Conservation (phyloP, 345 rosid species). For the Eucalyptus tenuipes region DNA sequence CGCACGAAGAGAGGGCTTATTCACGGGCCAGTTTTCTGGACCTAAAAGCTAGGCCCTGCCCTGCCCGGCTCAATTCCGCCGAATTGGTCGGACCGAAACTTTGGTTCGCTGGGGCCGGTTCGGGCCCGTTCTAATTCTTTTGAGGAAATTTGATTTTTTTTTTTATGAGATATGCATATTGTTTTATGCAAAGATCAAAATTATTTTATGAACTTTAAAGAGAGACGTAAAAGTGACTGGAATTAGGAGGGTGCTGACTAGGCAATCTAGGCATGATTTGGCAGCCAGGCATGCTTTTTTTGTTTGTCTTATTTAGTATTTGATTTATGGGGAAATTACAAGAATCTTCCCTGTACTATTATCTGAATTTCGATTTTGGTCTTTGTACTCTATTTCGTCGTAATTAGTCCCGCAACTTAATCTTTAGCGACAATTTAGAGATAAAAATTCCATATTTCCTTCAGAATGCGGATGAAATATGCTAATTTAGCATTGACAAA, state of each 20-base stretch:
- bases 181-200: not conserved
- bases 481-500: too few species aligned
- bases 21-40: not conserved
- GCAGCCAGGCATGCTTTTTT: fast-evolving
- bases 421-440: fast-evolving
- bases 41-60: not conserved
- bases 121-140: not conserved
- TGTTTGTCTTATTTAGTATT: not conserved
- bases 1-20: not conserved
- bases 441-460: not conserved
- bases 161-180: fast-evolving
- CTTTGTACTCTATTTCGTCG: not conserved
- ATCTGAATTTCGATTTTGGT: not conserved
- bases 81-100: not conserved
- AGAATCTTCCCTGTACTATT: fast-evolving
- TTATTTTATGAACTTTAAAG: not conserved
- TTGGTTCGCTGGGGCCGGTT: not conserved
- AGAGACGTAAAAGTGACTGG: not conserved
- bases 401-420: fast-evolving
- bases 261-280: not conserved
- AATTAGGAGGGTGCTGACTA: not conserved
- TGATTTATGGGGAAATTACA: fast-evolving
- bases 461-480: fast-evolving
- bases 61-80: not conserved
- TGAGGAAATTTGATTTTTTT: not conserved